Percentiles rank a stretch among this genome's conserved stretches.
phyloP scores from a whole-genome alignment of 176 grass and related monocot species.

The barley (Hordeum vulgare) region DNA sequence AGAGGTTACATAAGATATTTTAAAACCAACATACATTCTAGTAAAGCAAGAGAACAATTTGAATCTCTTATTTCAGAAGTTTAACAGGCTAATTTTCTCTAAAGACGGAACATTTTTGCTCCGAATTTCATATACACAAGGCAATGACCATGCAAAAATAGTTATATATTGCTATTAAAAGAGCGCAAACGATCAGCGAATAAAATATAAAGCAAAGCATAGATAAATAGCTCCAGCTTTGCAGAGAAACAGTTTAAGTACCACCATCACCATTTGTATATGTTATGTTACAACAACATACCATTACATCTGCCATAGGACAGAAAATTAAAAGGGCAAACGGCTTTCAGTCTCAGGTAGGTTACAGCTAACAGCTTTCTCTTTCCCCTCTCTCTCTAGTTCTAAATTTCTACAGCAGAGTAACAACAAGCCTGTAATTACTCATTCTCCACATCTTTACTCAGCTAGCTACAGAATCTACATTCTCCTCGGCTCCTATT shows the following conservation, averaged over 20 bases:
- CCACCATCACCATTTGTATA: not conserved
- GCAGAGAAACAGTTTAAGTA: not conserved
- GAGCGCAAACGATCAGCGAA: not conserved
- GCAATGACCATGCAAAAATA: no score
- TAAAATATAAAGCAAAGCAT: not conserved
- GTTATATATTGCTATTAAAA: no score
- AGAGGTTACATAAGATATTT: no score
- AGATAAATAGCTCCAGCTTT: slow-evolving; percentile 21
- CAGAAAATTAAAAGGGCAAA: not conserved
- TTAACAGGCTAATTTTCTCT: no score
- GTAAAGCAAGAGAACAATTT: no score
- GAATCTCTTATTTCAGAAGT: no score
- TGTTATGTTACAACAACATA: slow-evolving; percentile 5
- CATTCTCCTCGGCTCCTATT: slow-evolving; percentile 17
- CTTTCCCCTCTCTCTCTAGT: not conserved
- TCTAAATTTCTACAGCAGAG: slow-evolving; percentile 23
- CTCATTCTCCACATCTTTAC: slow-evolving; percentile 5
- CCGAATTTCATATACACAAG: no score
- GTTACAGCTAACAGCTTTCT: slow-evolving; percentile 7
- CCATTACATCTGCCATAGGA: not conserved
- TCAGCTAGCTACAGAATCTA: slow-evolving; percentile 40
- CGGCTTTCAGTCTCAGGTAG: not conserved
- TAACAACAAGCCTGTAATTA: not conserved
- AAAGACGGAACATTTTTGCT: no score
- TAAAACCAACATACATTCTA: no score